phyloP scores from a whole-genome alignment of 75 land plant species.

The Pinus albicaulis region DNA sequence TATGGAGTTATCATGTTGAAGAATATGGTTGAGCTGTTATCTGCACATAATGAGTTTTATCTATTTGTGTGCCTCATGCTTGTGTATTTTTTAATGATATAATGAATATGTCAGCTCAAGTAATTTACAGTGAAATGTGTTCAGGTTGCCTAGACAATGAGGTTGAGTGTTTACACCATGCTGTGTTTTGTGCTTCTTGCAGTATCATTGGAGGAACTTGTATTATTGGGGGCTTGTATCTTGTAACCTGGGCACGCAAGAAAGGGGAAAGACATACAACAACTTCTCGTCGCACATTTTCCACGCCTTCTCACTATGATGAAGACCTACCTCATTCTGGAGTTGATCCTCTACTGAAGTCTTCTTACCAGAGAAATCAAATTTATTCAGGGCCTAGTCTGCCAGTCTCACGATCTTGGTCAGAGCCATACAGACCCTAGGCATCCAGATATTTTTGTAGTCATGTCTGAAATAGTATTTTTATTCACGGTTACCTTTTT shows the following conservation, averaged over 20 bases:
- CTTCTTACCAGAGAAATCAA: constrained; percentile 7
- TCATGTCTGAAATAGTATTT: neutral
- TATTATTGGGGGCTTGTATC: constrained; percentile 39
- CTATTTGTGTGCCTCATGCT: neutral
- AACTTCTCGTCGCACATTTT: neutral
- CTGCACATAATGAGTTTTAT: neutral
- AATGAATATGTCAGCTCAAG: neutral
- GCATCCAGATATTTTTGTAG: neutral
- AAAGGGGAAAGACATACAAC: constrained; percentile 17
- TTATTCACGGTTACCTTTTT: neutral
- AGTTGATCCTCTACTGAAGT: constrained; percentile 8
- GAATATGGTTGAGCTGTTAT: neutral
- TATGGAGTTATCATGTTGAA: neutral
- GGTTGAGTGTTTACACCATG: neutral
- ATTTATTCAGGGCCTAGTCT: neutral
- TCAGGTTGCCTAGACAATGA: neutral
- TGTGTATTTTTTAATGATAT: neutral
- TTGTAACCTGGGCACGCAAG: constrained; percentile 49
- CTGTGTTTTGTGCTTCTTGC: constrained; percentile 12
- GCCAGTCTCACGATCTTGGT: constrained; percentile 10
- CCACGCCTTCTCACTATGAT: neutral
- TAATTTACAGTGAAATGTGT: neutral
- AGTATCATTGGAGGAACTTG: constrained; percentile 44
- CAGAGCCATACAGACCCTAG: constrained; percentile 2
- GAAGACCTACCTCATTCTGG: neutral